Percentiles rank a stretch among this genome's conserved stretches.
Conservation (phyloP, 1,284 basidiomycete genomes). For the Uromyces viciae-fabae region DNA sequence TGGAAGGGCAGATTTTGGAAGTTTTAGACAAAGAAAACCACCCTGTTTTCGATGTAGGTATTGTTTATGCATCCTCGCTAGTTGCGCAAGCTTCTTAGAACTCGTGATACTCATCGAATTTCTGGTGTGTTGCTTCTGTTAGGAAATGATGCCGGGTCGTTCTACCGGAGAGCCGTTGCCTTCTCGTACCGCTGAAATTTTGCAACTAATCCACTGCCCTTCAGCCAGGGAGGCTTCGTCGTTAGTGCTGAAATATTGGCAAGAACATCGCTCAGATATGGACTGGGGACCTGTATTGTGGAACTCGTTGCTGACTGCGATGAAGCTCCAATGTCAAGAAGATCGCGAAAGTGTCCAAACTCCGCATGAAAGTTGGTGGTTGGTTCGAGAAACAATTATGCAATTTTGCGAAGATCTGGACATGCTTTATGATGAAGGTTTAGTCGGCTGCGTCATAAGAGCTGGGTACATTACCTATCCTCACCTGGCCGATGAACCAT, state of each 20-base stretch:
- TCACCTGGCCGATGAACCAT: constrained; percentile 21
- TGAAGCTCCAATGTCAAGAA: constrained; percentile 22
- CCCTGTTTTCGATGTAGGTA: constrained; percentile 17
- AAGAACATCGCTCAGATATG: constrained; percentile 33
- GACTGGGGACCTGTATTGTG: constrained; percentile 30
- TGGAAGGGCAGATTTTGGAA: constrained; percentile 33
- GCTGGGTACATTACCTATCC: constrained; percentile 17
- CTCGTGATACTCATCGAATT: not conserved
- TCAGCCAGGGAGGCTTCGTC: constrained; percentile 25
- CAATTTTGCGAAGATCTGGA: constrained; percentile 41
- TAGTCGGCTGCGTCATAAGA: constrained; percentile 12
- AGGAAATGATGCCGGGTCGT: constrained; percentile 5
- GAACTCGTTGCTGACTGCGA: constrained; percentile 30
- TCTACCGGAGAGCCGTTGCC: not conserved
- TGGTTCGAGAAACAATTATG: constrained; percentile 15
- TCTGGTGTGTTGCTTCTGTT: not conserved
- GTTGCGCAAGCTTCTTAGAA: not conserved
- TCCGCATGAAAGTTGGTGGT: not conserved
- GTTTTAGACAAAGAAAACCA: constrained; percentile 38
- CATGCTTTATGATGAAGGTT: constrained; percentile 31
- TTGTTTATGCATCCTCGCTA: not conserved
- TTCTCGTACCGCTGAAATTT: constrained; percentile 31
- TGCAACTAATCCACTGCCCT: constrained; percentile 21
- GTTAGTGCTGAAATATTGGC: constrained; percentile 27
- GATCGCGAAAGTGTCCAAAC: not conserved